Evolutionary conservation across 176 grass and related monocot genomes (phyloP).

Genomic region (Juncus effusus): DNA sequence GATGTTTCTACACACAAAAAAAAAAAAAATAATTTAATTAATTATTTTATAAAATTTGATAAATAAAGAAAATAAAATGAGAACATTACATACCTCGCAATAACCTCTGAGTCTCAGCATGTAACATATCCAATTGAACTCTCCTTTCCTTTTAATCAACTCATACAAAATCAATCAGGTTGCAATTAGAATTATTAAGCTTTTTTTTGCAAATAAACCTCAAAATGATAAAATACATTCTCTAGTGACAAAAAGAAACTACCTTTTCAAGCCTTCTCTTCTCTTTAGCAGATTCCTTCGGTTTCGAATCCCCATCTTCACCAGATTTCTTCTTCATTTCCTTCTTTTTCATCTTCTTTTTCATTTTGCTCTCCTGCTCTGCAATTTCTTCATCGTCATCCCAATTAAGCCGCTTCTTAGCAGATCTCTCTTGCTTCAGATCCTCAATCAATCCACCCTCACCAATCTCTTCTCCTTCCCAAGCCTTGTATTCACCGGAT

Average conservation of each 20-base stretch:
- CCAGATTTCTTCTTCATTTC: constrained; percentile 27
- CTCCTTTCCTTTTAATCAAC: constrained; percentile 58
- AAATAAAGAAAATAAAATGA: background rate
- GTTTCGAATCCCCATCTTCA: constrained; percentile 1
- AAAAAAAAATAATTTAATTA: background rate
- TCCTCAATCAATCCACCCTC: constrained; percentile 53
- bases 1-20: constrained; percentile 53
- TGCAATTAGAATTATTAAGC: background rate
- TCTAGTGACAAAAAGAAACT: background rate
- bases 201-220: background rate
- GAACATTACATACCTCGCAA: constrained; percentile 51
- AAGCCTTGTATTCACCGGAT: constrained; percentile 3
- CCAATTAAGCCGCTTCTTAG: constrained; percentile 75
- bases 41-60: background rate
- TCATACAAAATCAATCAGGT: constrained; percentile 24
- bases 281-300: constrained; percentile 44
- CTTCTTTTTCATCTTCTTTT: constrained; percentile 38
- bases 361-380: constrained; percentile 55
- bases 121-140: constrained; percentile 47
- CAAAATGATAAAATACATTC: background rate
- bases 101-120: constrained; percentile 70
- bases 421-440: constrained; percentile 49
- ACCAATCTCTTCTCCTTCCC: constrained; percentile 35
- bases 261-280: constrained; percentile 71
- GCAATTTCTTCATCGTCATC: constrained; percentile 33